These are phyloP conservation scores for Phaeotremella skinneri DNA, from an alignment of 768 basidiomycete species.

Conservation along the genomic window DNA sequence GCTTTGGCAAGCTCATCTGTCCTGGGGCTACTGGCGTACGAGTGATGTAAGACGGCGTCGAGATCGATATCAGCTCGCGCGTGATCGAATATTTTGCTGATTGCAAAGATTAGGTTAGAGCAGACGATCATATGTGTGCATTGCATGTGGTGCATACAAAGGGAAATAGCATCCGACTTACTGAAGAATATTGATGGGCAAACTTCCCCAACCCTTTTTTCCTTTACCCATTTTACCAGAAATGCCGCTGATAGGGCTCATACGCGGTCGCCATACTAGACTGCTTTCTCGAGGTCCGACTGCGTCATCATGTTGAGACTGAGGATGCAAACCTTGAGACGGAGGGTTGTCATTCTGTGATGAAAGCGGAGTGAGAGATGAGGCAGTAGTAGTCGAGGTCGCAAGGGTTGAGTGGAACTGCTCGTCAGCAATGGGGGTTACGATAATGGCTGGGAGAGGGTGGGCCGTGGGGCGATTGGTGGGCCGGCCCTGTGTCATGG, in stretches of 20 bases:
- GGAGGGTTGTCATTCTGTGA: no score
- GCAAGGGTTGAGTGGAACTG: background rate
- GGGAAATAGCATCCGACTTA: slow-evolving; percentile 11
- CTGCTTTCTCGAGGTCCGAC: background rate
- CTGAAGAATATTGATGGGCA: slow-evolving; percentile 20
- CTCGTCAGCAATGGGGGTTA: background rate
- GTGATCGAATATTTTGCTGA: slow-evolving; percentile 8
- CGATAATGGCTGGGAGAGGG: background rate
- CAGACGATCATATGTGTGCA: background rate
- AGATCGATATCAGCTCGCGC: background rate
- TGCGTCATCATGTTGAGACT: no score
- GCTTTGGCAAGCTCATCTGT: slow-evolving; percentile 13
- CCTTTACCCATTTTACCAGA: background rate
- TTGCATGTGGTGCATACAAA: background rate
- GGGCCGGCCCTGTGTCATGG: no score
- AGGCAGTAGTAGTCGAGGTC: background rate
- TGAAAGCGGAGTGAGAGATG: background rate
- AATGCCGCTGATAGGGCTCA: background rate
- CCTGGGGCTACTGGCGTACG: background rate
- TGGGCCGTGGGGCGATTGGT: background rate
- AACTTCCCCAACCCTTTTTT: slow-evolving; percentile 22
- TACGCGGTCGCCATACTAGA: background rate
- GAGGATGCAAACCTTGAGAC: no score
- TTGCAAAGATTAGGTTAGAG: background rate
- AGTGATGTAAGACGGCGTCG: background rate